phyloP scores from a whole-genome alignment of 345 rosid species.

The Rhodomyrtus tomentosa region DNA sequence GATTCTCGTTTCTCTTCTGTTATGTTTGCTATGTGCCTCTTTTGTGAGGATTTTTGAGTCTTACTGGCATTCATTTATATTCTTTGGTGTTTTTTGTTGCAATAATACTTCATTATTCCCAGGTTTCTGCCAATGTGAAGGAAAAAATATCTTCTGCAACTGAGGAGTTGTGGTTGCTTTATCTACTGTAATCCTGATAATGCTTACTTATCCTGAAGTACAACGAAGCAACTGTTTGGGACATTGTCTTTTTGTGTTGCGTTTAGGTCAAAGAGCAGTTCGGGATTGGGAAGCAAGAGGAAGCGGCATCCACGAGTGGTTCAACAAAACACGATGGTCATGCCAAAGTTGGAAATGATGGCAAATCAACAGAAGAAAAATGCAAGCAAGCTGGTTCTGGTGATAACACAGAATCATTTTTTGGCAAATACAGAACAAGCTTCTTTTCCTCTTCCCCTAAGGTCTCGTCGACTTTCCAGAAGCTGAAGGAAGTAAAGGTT shows the following conservation, averaged over 20 bases:
- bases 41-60: background rate
- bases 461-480: constrained; percentile 47
- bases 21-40: background rate
- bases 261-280: constrained; percentile 73
- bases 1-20: background rate
- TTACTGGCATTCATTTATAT: background rate
- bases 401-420: constrained; percentile 42
- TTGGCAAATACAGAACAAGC: constrained; percentile 54
- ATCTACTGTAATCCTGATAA: background rate
- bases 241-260: background rate
- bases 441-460: constrained; percentile 47
- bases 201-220: background rate
- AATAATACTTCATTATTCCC: constrained; percentile 2
- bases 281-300: constrained; percentile 40
- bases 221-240: background rate
- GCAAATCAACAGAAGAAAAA: constrained; percentile 36
- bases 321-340: constrained; percentile 29
- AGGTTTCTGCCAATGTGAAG: constrained; percentile 76
- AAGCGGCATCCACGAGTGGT: constrained; percentile 22
- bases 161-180: constrained; percentile 57
- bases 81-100: background rate
- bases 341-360: constrained; percentile 18
- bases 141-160: constrained; percentile 74
- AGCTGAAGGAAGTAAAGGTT: constrained; percentile 57
- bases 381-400: constrained; percentile 29